Conservation (phyloP, 2,329 filamentous ascomycete species). For the Penicillium sp. region DNA sequence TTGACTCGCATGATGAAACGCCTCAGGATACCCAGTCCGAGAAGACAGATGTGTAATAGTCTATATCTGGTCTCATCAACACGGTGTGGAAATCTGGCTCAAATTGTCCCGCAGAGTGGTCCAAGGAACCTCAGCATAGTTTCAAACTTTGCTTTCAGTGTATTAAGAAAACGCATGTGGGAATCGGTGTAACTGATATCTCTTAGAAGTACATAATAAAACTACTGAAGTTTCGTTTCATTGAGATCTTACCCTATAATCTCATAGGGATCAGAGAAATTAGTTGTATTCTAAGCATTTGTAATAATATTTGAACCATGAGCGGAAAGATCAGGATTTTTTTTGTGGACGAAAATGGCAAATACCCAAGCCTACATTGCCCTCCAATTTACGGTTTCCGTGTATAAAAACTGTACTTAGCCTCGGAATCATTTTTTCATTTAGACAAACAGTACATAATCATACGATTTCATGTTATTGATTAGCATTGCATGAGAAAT, state of each 20-base stretch:
- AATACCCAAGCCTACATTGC: not conserved
- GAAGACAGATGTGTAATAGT: conserved; percentile 1
- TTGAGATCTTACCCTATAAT: too few species aligned
- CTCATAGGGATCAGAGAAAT: too few species aligned
- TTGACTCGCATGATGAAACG: conserved; percentile 15
- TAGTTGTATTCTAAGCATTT: too few species aligned
- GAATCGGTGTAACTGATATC: not conserved
- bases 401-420: not conserved
- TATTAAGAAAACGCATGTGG: not conserved
- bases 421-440: not conserved
- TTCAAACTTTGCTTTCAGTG: too few species aligned
- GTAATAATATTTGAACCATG: not conserved
- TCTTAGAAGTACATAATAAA: too few species aligned
- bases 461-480: not conserved
- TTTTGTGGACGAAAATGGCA: not conserved
- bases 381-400: not conserved
- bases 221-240: too few species aligned
- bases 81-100: not conserved
- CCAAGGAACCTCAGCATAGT: too few species aligned
- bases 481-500: conserved; percentile 18
- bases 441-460: not conserved
- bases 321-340: not conserved
- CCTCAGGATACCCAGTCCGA: conserved; percentile 4
- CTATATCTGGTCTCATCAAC: not conserved
- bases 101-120: too few species aligned